Evolutionary conservation across 176 grass and related monocot genomes (phyloP).

Genomic region (Panicum miliaceum): DNA sequence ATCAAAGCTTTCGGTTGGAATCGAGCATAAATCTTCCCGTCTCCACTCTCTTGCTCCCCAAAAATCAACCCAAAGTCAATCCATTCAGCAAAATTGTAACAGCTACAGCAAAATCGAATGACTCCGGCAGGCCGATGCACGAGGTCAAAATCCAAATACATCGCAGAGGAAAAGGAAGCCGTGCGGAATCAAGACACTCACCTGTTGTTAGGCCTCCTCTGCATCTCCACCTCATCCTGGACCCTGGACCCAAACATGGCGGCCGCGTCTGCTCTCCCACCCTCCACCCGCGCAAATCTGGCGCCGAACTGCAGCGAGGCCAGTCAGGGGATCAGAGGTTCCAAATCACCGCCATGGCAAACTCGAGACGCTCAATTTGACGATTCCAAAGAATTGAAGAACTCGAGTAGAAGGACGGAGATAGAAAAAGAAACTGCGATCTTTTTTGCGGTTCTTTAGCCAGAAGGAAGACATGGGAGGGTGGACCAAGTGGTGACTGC

Average conservation of each 20-base stretch:
- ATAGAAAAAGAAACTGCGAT: not conserved
- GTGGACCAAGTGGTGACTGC: slow-evolving; percentile 31
- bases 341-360: slow-evolving; percentile 31
- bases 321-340: slow-evolving; percentile 16
- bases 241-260: slow-evolving; percentile 71
- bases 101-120: too few relatives aligned
- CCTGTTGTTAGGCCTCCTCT: slow-evolving; percentile 66
- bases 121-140: not conserved
- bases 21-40: not conserved
- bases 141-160: not conserved
- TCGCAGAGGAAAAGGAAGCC: not conserved
- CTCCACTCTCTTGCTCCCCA: not conserved
- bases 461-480: not conserved
- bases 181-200: not conserved
- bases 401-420: not conserved
- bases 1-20: slow-evolving; percentile 4
- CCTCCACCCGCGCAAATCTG: slow-evolving; percentile 40
- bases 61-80: slow-evolving; percentile 23
- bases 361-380: not conserved
- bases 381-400: slow-evolving; percentile 6
- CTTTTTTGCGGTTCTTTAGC: slow-evolving; percentile 24
- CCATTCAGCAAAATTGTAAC: slow-evolving; percentile 11
- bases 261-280: slow-evolving; percentile 1
- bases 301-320: slow-evolving; percentile 8
- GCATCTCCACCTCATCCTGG: slow-evolving; percentile 89